These are phyloP conservation scores for Aspergillus quadrilineatus DNA, from an alignment of 2,329 filamentous ascomycete genomes.

Conservation along the genomic window DNA sequence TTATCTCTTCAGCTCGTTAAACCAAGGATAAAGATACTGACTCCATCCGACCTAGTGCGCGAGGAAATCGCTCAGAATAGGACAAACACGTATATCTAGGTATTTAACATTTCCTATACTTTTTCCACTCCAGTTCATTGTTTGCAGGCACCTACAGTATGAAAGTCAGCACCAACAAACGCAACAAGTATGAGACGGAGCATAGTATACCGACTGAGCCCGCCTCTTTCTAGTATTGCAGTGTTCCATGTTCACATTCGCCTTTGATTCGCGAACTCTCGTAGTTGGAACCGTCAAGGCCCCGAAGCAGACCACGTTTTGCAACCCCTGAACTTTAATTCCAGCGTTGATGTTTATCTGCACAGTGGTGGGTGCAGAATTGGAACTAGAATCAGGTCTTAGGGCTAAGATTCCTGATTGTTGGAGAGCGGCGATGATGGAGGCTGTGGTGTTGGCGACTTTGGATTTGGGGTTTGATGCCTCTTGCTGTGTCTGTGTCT, in stretches of 20 bases:
- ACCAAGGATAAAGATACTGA: neutral
- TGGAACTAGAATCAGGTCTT: neutral
- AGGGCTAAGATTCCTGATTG: slow-evolving; percentile 9
- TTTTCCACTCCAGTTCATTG: neutral
- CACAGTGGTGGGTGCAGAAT: slow-evolving; percentile 3
- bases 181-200: neutral
- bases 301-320: slow-evolving; percentile 29
- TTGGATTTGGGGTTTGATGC: slow-evolving; percentile 11
- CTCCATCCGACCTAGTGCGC: neutral
- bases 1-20: neutral
- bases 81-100: neutral
- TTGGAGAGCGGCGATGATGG: slow-evolving; percentile 26
- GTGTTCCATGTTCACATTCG: neutral
- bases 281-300: neutral
- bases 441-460: slow-evolving; percentile 26
- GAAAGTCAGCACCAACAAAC: neutral
- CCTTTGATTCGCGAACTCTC: neutral
- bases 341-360: slow-evolving; percentile 31
- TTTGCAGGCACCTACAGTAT: slow-evolving; percentile 6
- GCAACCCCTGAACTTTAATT: slow-evolving; percentile 28
- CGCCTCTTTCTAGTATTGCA: slow-evolving; percentile 18
- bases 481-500: slow-evolving; percentile 8
- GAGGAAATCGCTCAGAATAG: neutral
- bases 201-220: slow-evolving; percentile 24
- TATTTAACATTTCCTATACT: neutral